Evolutionary conservation across 1,139 yeast species (phyloP), one percentile per base, ranked within the genome.

Genomic region (Kurtzmaniella quercitrusa): DNA sequence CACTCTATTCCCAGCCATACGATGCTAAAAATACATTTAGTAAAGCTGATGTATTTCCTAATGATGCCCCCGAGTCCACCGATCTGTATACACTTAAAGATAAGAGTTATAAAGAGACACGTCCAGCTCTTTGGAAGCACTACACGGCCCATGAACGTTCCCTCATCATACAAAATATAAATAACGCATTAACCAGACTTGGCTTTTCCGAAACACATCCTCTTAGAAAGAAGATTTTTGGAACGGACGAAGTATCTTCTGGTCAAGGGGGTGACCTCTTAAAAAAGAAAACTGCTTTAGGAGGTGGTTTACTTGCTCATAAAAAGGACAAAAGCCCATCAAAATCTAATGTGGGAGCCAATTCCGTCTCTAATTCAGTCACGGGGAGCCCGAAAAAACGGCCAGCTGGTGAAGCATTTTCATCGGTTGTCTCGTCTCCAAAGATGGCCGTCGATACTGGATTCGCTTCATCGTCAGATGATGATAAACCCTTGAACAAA

Each of bases 191-290:
- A 47, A 70, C 73, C 18, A 53, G 78, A 39, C 54, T 69, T 38
- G 78, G 77, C 23, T 72, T 59, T 46, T 68, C 68, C 52, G 72
- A 65, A 36, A 68, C 76, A 12, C 76, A 72, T 51, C 77, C 78
- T 5, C 56, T 71, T 42, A 54, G 78, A 36, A 63, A 57, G 44
- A 68, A 65, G 46, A 61, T 71, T 40, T 56, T 57, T 39, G 63
- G 59, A n/a, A 49, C 51, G 32, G 45, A 53, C 2, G 19, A 19
- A 4, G 26, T 12, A 12, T 22, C 21, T 11, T 28, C 17, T 26
- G 30, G 30, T 9, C 30, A 4, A 12, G 64, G 64, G 3, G 63
- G 61, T 2, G 46, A 58, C 26, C 45, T 60, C 17, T 44, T 11
- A n/a, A 33, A 30, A 18, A 30, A 36, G 22, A 38, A 39, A 15